Evolutionary conservation across 192 early-diverging fungal genomes (phyloP).

Genomic region (Coemansia sp.): DNA sequence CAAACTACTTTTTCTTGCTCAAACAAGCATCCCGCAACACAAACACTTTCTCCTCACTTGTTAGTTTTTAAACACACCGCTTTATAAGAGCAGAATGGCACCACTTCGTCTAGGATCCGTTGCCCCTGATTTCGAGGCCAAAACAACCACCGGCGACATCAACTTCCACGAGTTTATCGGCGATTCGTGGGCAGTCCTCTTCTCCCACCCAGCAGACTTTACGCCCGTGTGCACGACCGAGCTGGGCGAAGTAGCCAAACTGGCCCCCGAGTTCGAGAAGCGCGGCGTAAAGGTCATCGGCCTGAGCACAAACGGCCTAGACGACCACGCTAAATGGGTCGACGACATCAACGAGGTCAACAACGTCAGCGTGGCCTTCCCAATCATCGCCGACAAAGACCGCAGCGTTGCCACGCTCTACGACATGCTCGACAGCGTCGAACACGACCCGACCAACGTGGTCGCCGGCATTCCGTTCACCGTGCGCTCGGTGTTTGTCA

Average conservation of each 20-base stretch:
- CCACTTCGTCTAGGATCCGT: slow-evolving; percentile 59
- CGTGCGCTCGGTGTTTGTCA: slow-evolving; percentile 93
- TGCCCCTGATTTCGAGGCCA: slow-evolving; percentile 75
- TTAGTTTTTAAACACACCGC: too few species aligned
- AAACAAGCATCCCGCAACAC: too few species aligned
- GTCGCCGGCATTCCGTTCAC: slow-evolving; percentile 89
- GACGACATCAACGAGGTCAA: slow-evolving; percentile 91
- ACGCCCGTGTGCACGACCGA: slow-evolving; percentile 97
- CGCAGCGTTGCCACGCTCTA: slow-evolving; percentile 86
- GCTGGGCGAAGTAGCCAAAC: slow-evolving; percentile 87
- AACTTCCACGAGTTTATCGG: slow-evolving; percentile 88
- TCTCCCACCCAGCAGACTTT: slow-evolving; percentile 98
- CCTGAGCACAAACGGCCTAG: slow-evolving; percentile 86
- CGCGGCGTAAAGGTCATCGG: slow-evolving; percentile 92
- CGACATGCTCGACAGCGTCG: slow-evolving; percentile 93
- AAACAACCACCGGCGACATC: slow-evolving; percentile 88
- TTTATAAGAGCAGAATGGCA: too few species aligned
- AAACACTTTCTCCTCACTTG: too few species aligned
- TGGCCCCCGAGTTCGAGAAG: slow-evolving; percentile 69
- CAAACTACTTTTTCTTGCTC: neutral
- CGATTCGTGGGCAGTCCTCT: slow-evolving; percentile 90
- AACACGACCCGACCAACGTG: slow-evolving; percentile 87
- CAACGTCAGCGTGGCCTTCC: slow-evolving; percentile 75
- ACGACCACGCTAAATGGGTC: slow-evolving; percentile 85
- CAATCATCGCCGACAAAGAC: slow-evolving; percentile 92